Conservation (phyloP, 441 rosid species). For the Pelargonium myrrhifolium region DNA sequence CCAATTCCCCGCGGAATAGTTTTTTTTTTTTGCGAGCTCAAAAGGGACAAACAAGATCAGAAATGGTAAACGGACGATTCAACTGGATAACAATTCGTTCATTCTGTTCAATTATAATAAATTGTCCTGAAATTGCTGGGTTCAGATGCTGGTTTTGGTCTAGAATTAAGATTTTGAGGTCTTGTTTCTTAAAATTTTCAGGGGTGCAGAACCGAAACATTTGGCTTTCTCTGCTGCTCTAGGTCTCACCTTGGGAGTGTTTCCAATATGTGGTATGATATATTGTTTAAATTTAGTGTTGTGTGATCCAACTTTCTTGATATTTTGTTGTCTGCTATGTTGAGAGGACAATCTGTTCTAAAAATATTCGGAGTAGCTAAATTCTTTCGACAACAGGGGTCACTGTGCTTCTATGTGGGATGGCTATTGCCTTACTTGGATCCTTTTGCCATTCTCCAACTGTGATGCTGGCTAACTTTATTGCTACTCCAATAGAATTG, state of each 20-base stretch:
- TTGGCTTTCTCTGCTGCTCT: slow-evolving; percentile 81
- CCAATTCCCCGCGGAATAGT: not conserved
- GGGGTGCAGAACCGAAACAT: slow-evolving; percentile 86
- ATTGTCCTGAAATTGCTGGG: not conserved
- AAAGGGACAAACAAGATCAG: not conserved
- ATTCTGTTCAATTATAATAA: not conserved
- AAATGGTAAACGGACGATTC: not conserved
- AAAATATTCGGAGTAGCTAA: not conserved
- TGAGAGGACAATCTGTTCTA: not conserved
- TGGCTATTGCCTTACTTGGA: slow-evolving; percentile 69
- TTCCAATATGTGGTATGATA: slow-evolving; percentile 72
- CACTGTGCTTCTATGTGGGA: slow-evolving; percentile 71
- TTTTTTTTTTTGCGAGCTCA: not conserved
- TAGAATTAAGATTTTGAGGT: not conserved
- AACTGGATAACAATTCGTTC: not conserved
- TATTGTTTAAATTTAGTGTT: not conserved
- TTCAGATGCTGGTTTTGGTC: slow-evolving; percentile 1
- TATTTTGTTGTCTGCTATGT: not conserved
- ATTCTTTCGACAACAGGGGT: slow-evolving; percentile 38
- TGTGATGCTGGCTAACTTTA: slow-evolving; percentile 72
- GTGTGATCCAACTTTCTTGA: not conserved
- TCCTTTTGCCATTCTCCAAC: slow-evolving; percentile 74
- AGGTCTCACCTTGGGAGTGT: slow-evolving; percentile 71
- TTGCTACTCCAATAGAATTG: slow-evolving; percentile 77
- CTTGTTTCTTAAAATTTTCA: slow-evolving; percentile 22